These are phyloP conservation scores for Tagetes patula DNA, from an alignment of 129 eudicot species.

Conservation along the genomic window DNA sequence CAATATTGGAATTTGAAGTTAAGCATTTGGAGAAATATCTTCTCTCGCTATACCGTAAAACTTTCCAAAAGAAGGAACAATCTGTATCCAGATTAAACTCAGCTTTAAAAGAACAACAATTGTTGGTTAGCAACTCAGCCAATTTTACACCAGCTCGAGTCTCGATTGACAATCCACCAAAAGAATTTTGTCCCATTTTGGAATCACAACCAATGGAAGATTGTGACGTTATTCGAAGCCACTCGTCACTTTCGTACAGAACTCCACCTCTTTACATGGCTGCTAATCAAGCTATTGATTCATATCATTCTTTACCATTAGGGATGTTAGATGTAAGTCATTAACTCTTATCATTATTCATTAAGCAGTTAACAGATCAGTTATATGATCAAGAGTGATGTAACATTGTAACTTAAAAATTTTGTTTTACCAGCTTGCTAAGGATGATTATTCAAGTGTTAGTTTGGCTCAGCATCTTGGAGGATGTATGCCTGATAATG, in stretches of 20 bases:
- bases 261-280: slow-evolving; percentile 50
- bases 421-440: slow-evolving; percentile 41
- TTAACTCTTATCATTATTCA: background rate
- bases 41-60: slow-evolving; percentile 63
- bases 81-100: slow-evolving; percentile 30
- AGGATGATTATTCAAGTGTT: slow-evolving; percentile 43
- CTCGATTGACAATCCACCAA: slow-evolving; percentile 27
- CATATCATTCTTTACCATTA: slow-evolving; percentile 77
- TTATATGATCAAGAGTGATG: background rate
- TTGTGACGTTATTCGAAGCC: slow-evolving; percentile 61
- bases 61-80: slow-evolving; percentile 39
- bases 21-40: slow-evolving; percentile 72
- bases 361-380: background rate
- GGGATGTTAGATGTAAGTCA: slow-evolving; percentile 71
- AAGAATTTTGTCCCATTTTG: slow-evolving; percentile 29
- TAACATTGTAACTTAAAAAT: background rate
- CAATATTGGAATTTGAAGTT: slow-evolving; percentile 70
- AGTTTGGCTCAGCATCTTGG: slow-evolving; percentile 57
- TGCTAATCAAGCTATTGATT: slow-evolving; percentile 50
- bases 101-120: slow-evolving; percentile 28
- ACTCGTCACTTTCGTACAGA: slow-evolving; percentile 72
- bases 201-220: slow-evolving; percentile 46
- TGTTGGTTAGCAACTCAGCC: slow-evolving; percentile 24
- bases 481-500: slow-evolving; percentile 31
- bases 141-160: slow-evolving; percentile 24